phyloP scores from a whole-genome alignment of 805 yeast genomes.

The Starmerella bombicola region DNA sequence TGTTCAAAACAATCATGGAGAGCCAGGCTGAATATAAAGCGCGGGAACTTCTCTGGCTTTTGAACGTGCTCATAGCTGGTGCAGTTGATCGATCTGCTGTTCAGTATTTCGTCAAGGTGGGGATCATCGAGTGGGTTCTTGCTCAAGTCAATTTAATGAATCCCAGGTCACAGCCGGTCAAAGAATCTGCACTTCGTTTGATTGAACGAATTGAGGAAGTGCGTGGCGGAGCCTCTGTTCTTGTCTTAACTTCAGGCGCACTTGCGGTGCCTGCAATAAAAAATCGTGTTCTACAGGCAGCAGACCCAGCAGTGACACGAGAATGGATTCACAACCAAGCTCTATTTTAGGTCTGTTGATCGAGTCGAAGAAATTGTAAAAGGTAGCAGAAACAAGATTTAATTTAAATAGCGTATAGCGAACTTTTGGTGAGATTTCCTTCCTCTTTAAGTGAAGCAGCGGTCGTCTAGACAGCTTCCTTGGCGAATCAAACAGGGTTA shows the following conservation, averaged over 20 bases:
- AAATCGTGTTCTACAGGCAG: constrained; percentile 7
- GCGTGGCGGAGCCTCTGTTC: constrained; percentile 11
- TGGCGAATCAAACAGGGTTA: not conserved
- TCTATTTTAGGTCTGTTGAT: no score
- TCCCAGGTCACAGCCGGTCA: constrained; percentile 10
- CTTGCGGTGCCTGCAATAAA: constrained; percentile 10
- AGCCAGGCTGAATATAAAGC: constrained; percentile 31
- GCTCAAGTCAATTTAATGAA: constrained; percentile 26
- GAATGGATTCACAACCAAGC: no score
- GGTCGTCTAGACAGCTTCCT: not conserved
- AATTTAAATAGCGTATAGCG: no score
- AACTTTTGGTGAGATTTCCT: no score
- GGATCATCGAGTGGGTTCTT: constrained; percentile 56
- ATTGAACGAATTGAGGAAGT: constrained; percentile 16
- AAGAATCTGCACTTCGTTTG: constrained; percentile 10
- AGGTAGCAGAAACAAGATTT: no score
- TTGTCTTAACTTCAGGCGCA: constrained; percentile 17
- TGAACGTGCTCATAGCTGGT: constrained; percentile 40
- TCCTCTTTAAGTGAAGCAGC: no score
- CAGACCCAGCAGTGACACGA: constrained; percentile 1
- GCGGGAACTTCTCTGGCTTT: constrained; percentile 54
- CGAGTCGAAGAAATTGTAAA: no score
- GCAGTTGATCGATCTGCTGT: constrained; percentile 41
- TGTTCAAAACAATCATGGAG: constrained; percentile 23
- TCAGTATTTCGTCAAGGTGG: constrained; percentile 38